A percentile compares a stretch with the other conserved stretches of the same genome.
Evolutionary conservation across 495 filamentous ascomycete genomes (phyloP).

Genomic region (Daldinia loculata): DNA sequence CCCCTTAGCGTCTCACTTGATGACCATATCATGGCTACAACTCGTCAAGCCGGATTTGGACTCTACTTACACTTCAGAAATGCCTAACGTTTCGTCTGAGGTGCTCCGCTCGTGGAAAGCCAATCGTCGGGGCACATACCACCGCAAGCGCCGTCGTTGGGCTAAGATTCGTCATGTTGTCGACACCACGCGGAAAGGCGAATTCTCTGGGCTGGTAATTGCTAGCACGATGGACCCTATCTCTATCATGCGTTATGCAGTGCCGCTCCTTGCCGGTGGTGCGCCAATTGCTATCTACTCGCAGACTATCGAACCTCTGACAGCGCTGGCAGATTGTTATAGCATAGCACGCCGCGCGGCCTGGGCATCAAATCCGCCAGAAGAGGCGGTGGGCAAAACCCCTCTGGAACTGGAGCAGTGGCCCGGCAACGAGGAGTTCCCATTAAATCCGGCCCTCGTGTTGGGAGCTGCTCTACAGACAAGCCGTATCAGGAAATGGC

Average conservation of each 20-base stretch:
- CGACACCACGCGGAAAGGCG: constrained; percentile 74
- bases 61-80: constrained; percentile 69
- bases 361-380: constrained; percentile 57
- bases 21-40: constrained; percentile 88
- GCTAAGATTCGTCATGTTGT: constrained; percentile 70
- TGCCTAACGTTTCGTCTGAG: constrained; percentile 60
- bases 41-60: constrained; percentile 78
- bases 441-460: constrained; percentile 81
- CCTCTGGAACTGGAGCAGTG: constrained; percentile 56
- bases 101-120: constrained; percentile 72
- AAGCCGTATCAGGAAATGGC: constrained; percentile 77
- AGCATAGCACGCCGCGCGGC: constrained; percentile 77
- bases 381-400: constrained; percentile 50
- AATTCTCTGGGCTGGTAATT: constrained; percentile 83
- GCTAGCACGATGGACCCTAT: constrained; percentile 80
- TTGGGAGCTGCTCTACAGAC: constrained; percentile 83
- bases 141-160: constrained; percentile 87
- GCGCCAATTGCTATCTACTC: constrained; percentile 87
- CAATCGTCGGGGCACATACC: constrained; percentile 79
- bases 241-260: constrained; percentile 73
- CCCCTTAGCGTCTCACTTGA: constrained; percentile 82
- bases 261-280: constrained; percentile 84
- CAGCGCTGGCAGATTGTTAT: constrained; percentile 79
- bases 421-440: constrained; percentile 73
- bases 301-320: constrained; percentile 78